Conservation (phyloP, 176 grass and related monocot species). For the barley (Hordeum vulgare) region DNA sequence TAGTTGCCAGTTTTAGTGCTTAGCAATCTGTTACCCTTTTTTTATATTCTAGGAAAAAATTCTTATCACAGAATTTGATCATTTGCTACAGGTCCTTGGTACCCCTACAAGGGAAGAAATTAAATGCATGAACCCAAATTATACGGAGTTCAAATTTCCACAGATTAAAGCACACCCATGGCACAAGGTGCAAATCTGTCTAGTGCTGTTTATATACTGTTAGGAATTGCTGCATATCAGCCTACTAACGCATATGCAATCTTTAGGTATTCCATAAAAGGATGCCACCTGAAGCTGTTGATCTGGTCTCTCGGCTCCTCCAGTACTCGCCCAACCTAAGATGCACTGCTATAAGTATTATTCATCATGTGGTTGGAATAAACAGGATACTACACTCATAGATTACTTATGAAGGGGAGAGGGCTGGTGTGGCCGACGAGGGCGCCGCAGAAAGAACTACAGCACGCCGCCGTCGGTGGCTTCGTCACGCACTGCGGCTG, state of each 20-base stretch:
- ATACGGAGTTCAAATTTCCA: constrained; percentile 72
- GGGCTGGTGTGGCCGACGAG: background rate
- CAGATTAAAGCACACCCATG: constrained; percentile 83
- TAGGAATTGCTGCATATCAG: background rate
- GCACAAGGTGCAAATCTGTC: constrained; percentile 57
- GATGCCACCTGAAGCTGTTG: constrained; percentile 71
- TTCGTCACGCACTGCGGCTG: constrained; percentile 53
- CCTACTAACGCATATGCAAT: background rate
- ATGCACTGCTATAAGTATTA: constrained; percentile 66
- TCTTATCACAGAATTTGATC: constrained; percentile 7
- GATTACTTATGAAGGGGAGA: background rate
- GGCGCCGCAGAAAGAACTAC: constrained; percentile 21
- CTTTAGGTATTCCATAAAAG: constrained; percentile 67
- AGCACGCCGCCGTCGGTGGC: constrained; percentile 39
- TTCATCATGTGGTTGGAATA: background rate
- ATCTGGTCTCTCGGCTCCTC: constrained; percentile 70
- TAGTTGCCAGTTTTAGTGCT: background rate
- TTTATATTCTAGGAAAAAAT: background rate
- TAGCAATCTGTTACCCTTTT: background rate
- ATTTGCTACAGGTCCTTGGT: constrained; percentile 50
- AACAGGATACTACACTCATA: background rate
- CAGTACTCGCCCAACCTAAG: constrained; percentile 73
- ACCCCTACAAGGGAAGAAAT: constrained; percentile 84
- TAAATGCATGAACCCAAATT: constrained; percentile 90
- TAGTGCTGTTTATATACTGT: background rate